Base-by-base conservation (phyloP, 768 basidiomycete species). In the Boletellus emodensis region DNA sequence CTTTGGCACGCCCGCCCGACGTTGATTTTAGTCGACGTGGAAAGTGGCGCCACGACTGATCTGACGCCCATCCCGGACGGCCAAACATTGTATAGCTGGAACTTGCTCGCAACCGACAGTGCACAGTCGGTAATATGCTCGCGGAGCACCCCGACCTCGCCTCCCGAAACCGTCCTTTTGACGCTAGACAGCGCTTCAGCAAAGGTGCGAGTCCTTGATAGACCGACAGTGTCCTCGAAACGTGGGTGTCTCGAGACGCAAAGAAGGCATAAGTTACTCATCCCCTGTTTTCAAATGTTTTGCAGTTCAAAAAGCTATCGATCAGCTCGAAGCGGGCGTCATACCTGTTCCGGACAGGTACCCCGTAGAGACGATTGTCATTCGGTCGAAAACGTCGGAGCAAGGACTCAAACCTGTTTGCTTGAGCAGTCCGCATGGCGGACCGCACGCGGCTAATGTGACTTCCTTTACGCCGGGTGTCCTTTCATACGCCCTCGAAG, bases 341-440 rank as follows among this genome's bases (percentile, higher is more conserved):
- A 61, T 83, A 40, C 67, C 73, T 0, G 74, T 87, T 35, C 80
- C 82, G 7, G 67, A 65, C 9, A 74, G 75, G 35, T 64, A 64
- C 34, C 78, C 77, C 3, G 72, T 76, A 2, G 81, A 86, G 62
- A 78, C 79, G 0, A 77, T 86, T 12, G 63, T 86, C 11, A 65
- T 85, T 17, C 69, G 68, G 38, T 64, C 70, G 0, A 59, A 62
- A 8, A 54, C 52, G 37, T 45, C 36, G 7, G 60, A 42, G 5
- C 20, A 52, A n/a, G 61, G 51, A 12, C 48, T 18, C 3, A 62
- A 61, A 17, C 71, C 71, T 2, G 74, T 77, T 17, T 84, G 75
- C 45, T 67, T 88, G 43, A 77, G 76, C 0, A 61, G 71, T 13
- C 75, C 76, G 7, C 86, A 87, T 51, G 85, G 85, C 10, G 85